These are phyloP conservation scores for Eucalyptus erythrocorys DNA, from an alignment of 345 rosid genomes.

Conservation along the genomic window DNA sequence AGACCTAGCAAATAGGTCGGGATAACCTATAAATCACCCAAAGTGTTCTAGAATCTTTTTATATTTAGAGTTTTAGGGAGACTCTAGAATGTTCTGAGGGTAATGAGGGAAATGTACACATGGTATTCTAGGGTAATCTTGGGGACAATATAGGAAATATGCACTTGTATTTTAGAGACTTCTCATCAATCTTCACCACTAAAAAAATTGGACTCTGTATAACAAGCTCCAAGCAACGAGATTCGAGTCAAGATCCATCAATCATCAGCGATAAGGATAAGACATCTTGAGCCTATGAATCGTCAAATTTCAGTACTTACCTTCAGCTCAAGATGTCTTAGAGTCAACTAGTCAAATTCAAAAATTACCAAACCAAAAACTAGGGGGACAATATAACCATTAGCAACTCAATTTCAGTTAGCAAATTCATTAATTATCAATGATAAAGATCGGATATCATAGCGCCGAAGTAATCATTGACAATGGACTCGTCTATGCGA, in stretches of 20 bases:
- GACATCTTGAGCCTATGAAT: not conserved
- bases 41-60: not conserved
- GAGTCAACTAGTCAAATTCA: not conserved
- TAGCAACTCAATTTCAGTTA: not conserved
- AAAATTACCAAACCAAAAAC: not conserved
- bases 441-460: slow-evolving; percentile 65
- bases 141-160: not conserved
- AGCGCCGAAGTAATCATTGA: slow-evolving; percentile 71
- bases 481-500: slow-evolving; percentile 58
- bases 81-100: too few species aligned
- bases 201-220: not conserved
- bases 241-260: not conserved
- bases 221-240: not conserved
- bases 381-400: not conserved
- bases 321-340: not conserved
- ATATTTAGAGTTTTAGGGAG: too few species aligned
- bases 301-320: not conserved
- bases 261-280: not conserved
- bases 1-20: not conserved
- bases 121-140: not conserved
- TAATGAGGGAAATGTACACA: too few species aligned
- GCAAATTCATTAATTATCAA: slow-evolving; percentile 27
- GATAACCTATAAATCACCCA: not conserved
- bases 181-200: too few species aligned
- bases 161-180: too few species aligned